These are phyloP conservation scores for Pseudocercospora musae DNA, from an alignment of 2,329 filamentous ascomycete species.

Conservation along the genomic window DNA sequence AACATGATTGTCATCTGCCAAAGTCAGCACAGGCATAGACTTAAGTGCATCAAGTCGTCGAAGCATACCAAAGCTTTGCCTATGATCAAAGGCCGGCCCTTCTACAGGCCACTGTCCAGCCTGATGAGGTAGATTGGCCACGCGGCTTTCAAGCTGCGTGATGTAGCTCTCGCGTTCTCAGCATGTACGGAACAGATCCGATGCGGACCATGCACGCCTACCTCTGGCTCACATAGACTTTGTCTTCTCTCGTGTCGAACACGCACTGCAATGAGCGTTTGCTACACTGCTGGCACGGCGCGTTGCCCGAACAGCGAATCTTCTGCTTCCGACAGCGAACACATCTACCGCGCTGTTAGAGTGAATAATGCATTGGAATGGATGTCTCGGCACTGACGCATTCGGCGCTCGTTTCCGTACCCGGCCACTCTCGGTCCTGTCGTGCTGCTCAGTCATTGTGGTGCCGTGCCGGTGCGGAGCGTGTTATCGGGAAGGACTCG, in stretches of 20 bases:
- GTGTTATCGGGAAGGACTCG: background rate
- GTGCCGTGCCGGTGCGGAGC: background rate
- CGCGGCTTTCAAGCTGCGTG: slow-evolving; percentile 19
- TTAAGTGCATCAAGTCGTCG: background rate
- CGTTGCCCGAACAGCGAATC: slow-evolving; percentile 45
- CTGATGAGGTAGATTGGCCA: slow-evolving; percentile 9
- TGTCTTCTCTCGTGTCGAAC: slow-evolving; percentile 49
- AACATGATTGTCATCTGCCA: slow-evolving; percentile 10
- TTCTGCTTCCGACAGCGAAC: slow-evolving; percentile 47
- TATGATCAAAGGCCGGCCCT: background rate
- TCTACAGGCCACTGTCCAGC: background rate
- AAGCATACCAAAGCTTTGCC: background rate
- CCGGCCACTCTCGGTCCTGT: slow-evolving; percentile 3
- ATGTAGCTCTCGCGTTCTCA: slow-evolving; percentile 17
- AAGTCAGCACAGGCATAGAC: slow-evolving; percentile 1
- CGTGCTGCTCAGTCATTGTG: background rate
- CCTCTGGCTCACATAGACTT: slow-evolving; percentile 47
- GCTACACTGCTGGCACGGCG: slow-evolving; percentile 45
- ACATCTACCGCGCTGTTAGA: slow-evolving; percentile 36
- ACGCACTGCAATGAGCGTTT: slow-evolving; percentile 43
- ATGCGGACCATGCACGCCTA: background rate
- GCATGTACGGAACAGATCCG: slow-evolving; percentile 1
- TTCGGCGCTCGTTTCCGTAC: slow-evolving; percentile 14
- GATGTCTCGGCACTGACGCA: background rate
- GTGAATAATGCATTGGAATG: background rate